A percentile compares a stretch with the other conserved stretches of the same genome.
phyloP scores from a whole-genome alignment of 164 flowering plant genomes.

The Nymphaea colorata region DNA sequence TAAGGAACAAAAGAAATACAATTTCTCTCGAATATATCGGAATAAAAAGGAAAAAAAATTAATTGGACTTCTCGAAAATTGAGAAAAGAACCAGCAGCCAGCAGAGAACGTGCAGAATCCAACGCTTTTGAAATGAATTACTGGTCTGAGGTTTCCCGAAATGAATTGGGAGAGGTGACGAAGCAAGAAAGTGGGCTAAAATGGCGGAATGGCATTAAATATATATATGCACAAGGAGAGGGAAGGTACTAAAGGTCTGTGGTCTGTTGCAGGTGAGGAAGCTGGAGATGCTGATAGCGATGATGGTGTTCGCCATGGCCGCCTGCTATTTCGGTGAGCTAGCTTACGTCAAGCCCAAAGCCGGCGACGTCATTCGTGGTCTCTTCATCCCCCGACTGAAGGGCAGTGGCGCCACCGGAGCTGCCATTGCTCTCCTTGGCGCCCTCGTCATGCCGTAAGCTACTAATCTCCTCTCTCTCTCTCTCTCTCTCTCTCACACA shows the following conservation, averaged over 20 bases:
- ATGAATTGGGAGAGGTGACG: too few relatives aligned
- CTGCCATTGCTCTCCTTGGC: slow-evolving; percentile 86
- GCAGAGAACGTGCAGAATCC: too few relatives aligned
- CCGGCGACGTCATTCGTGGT: slow-evolving; percentile 1
- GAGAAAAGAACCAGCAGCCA: too few relatives aligned
- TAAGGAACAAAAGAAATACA: too few relatives aligned
- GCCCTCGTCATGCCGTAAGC: slow-evolving; percentile 98
- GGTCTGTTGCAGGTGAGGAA: slow-evolving; percentile 9
- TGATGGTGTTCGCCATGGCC: slow-evolving; percentile 4
- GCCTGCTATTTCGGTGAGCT: slow-evolving; percentile 10
- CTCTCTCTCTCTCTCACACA: slow-evolving; percentile 3
- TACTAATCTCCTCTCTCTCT: background rate
- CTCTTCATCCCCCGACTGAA: slow-evolving; percentile 26
- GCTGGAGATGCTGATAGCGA: slow-evolving; percentile 8
- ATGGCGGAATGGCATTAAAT: too few relatives aligned
- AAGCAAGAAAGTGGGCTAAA: too few relatives aligned
- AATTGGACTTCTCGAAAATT: too few relatives aligned
- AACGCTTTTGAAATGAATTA: too few relatives aligned
- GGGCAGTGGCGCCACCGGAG: slow-evolving; percentile 70
- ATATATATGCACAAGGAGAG: too few relatives aligned
- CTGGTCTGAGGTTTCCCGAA: too few relatives aligned
- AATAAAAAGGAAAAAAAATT: too few relatives aligned
- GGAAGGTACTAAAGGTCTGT: background rate
- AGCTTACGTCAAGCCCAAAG: slow-evolving; percentile 6
- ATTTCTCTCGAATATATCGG: too few relatives aligned